phyloP scores from a whole-genome alignment of 2,329 filamentous ascomycete species.

The Rasamsonia emersonii region DNA sequence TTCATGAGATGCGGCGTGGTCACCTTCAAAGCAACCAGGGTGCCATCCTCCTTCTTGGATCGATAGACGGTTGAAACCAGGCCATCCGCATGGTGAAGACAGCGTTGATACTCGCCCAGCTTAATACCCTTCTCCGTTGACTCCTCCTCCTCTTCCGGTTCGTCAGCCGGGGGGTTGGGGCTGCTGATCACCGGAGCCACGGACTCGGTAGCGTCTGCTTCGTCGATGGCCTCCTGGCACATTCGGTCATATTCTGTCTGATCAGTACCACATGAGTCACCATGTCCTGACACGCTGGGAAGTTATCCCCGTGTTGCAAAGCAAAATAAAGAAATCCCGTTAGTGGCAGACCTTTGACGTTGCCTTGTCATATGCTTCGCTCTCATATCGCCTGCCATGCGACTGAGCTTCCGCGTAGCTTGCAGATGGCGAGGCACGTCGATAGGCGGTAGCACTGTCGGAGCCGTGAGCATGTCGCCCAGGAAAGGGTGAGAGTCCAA shows the following conservation, averaged over 20 bases:
- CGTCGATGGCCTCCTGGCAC: constrained; percentile 31
- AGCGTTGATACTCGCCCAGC: constrained; percentile 50
- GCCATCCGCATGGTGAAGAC: constrained; percentile 54
- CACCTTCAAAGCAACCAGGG: constrained; percentile 69
- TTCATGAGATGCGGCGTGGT: constrained; percentile 65
- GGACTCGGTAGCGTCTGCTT: constrained; percentile 17
- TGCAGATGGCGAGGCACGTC: constrained; percentile 35
- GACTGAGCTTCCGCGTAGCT: constrained; percentile 42
- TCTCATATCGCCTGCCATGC: constrained; percentile 58
- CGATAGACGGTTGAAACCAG: constrained; percentile 79
- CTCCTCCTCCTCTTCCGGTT: constrained; percentile 14
- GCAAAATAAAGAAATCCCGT: too few species aligned
- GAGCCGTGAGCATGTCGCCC: constrained; percentile 10
- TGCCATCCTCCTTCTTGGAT: constrained; percentile 38
- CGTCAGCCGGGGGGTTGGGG: constrained; percentile 14
- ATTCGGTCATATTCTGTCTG: constrained; percentile 50
- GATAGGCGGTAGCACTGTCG: constrained; percentile 42
- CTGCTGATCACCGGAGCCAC: constrained; percentile 15
- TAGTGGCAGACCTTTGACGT: constrained; percentile 29
- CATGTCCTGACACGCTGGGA: constrained; percentile 1
- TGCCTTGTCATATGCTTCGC: constrained; percentile 29
- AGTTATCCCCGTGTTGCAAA: not conserved
- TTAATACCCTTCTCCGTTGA: constrained; percentile 25
- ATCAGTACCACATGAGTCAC: constrained; percentile 13
- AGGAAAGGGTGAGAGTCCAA: not conserved